Evolutionary conservation across 768 basidiomycete genomes (phyloP).

Genomic region (Cystofilobasidium bisporidii): DNA sequence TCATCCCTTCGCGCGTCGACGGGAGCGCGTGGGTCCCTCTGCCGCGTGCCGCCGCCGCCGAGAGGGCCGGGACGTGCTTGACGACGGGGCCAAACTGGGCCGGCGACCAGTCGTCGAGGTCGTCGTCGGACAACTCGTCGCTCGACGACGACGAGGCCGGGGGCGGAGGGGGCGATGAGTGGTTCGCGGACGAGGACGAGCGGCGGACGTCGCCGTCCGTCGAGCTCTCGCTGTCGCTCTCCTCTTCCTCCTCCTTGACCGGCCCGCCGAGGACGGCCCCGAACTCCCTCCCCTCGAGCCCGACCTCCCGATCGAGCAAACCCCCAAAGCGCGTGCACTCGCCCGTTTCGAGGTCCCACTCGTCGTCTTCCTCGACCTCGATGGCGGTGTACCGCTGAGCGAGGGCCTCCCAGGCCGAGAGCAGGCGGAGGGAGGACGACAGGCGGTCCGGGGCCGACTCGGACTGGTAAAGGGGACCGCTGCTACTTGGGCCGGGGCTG

Average conservation of each 20-base stretch:
- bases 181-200: not conserved
- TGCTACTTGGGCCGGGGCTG: no score
- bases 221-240: not conserved
- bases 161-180: not conserved
- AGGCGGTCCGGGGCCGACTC: not conserved
- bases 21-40: not conserved
- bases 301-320: not conserved
- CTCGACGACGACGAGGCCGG: not conserved
- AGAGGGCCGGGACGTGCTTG: not conserved
- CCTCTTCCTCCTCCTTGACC: not conserved
- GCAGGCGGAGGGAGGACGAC: not conserved
- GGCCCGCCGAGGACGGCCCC: not conserved
- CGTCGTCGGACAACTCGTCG: not conserved
- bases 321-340: not conserved
- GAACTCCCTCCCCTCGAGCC: not conserved
- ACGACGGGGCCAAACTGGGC: not conserved
- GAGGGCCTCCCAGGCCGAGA: not conserved
- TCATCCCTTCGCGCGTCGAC: not conserved
- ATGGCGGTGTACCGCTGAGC: not conserved
- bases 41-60: no score
- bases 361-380: not conserved
- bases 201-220: no score
- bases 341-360: slow-evolving; percentile 1
- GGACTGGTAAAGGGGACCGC: not conserved
- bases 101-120: not conserved